Base-by-base conservation (phyloP, 805 yeast species). In the Nakazawaea sp. region DNA sequence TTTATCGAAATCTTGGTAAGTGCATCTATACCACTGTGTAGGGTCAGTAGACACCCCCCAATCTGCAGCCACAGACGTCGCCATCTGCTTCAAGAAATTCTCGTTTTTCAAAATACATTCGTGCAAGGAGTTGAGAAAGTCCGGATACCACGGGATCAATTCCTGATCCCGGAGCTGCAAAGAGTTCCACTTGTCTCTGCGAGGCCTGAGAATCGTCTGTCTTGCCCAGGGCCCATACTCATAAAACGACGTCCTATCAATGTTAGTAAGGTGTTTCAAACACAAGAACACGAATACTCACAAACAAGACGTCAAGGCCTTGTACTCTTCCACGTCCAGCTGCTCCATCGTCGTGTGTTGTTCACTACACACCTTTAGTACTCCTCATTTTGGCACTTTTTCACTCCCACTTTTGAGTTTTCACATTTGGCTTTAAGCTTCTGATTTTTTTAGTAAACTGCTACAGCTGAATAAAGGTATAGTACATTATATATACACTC, bases 41-140 rank as follows among this genome's bases (percentile, higher is more conserved):
- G 71, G 68, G 30, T 55, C 52, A 0, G 55, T 23, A 0, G 61
- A 41, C 1, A 64, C 68, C 0, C 75, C 79, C 82, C 82, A 78
- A 32, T 60, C 64, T 1, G 43, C 42, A 3, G 78, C 72, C 2
- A 74, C 61, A 0, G 53, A 43, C 0, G 51, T 9, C 0, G 80
- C 75, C 33, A 78, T 51, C 1, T 51, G 42, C 30, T 60, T 55
- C 3, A 69, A 58, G 48, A 75, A 76, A 8, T 45, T 45, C 18
- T 59, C 62, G 48, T 78, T 79, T 27, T 61, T 51, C 1, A 52
- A 55, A 13, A 77, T 62, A 25, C 76, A 66, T 32, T 58, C 56
- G 25, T 55, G 58, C 18, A 78, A 39, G 17, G 64, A 52, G 2
- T 52, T 47, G 2, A 71, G 44, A 45, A 76, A 66, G 6, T 51